Evolutionary conservation across 2,329 filamentous ascomycete genomes (phyloP).

Genomic region (Xylaria sp.): DNA sequence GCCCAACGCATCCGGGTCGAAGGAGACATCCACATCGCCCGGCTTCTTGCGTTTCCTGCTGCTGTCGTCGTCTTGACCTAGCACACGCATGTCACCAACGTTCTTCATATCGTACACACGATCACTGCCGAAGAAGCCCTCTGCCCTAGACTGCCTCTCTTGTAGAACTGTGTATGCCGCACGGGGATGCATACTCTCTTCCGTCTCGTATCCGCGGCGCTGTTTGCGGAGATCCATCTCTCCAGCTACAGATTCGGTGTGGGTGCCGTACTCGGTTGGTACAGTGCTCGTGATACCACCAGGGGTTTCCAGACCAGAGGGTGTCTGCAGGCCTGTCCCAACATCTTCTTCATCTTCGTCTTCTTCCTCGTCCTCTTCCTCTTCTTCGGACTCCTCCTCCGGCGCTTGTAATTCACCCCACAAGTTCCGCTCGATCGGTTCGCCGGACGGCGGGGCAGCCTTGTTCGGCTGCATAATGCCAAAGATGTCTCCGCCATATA

Average conservation of each 20-base stretch:
- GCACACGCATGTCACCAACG: conserved; percentile 69
- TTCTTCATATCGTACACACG: conserved; percentile 87
- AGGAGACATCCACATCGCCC: conserved; percentile 91
- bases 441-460: conserved; percentile 62
- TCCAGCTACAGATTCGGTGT: conserved; percentile 77
- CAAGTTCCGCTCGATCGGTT: conserved; percentile 84
- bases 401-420: conserved; percentile 89
- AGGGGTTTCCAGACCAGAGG: conserved; percentile 81
- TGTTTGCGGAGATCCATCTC: conserved; percentile 93
- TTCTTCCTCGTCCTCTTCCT: conserved; percentile 77
- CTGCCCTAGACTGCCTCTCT: conserved; percentile 83
- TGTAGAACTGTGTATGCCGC: conserved; percentile 90
- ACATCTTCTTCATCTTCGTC: conserved; percentile 71
- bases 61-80: conserved; percentile 81
- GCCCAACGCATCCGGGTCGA: conserved; percentile 84
- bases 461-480: conserved; percentile 69
- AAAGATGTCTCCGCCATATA: conserved; percentile 95
- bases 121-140: conserved; percentile 96
- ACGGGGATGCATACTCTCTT: conserved; percentile 78
- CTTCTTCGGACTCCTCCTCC: conserved; percentile 69
- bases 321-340: conserved; percentile 75
- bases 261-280: conserved; percentile 79
- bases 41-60: conserved; percentile 90
- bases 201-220: conserved; percentile 85
- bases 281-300: conserved; percentile 82